Conservation (phyloP, 2,329 filamentous ascomycete genomes). For the Penicillium sp. region DNA sequence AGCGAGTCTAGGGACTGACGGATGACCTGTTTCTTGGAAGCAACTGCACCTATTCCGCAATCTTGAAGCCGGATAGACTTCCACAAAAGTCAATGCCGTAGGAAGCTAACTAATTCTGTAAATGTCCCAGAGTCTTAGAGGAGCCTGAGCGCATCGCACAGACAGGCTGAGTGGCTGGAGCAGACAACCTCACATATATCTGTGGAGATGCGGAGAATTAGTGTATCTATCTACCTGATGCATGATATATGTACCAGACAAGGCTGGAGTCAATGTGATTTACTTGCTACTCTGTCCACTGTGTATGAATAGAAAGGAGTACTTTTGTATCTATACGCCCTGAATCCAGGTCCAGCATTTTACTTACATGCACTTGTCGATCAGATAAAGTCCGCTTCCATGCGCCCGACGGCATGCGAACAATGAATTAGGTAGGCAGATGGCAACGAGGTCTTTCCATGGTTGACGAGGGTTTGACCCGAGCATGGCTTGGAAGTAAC, state of each 20-base stretch:
- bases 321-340: not conserved
- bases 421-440: constrained; percentile 18
- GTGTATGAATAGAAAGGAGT: not conserved
- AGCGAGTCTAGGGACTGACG: not conserved
- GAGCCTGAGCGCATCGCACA: constrained; percentile 1
- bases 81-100: not conserved
- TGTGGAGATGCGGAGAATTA: constrained; percentile 35
- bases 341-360: not conserved
- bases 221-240: constrained; percentile 16
- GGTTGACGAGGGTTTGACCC: constrained; percentile 17
- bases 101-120: not conserved
- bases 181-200: constrained; percentile 9
- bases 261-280: not conserved
- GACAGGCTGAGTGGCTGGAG: not conserved
- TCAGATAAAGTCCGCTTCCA: constrained; percentile 25
- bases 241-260: constrained; percentile 16
- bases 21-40: not conserved
- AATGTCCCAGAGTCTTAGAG: not conserved
- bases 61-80: not conserved
- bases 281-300: not conserved
- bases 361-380: not conserved
- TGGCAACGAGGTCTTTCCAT: constrained; percentile 19
- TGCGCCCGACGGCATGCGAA: constrained; percentile 23
- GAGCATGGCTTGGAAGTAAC: constrained; percentile 7
- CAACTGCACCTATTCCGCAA: not conserved